A percentile compares a stretch with the other conserved stretches of the same genome.
These are phyloP conservation scores for Penicillium ochrochloron DNA, from an alignment of 495 filamentous ascomycete genomes.

Conservation along the genomic window DNA sequence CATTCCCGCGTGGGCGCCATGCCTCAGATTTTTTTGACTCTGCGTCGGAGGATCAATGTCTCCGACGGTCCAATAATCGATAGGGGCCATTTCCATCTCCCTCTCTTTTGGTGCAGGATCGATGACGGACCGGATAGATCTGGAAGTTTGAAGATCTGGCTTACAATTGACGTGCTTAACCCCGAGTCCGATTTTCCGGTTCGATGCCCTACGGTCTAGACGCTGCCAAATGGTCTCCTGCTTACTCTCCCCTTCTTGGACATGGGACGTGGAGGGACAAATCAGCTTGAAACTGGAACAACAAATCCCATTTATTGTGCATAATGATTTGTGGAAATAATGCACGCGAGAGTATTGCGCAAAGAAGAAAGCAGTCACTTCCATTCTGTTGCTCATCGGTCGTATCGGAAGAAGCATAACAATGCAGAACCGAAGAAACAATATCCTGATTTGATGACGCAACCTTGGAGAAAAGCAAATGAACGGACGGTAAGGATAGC, in stretches of 20 bases:
- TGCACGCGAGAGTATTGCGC: not conserved
- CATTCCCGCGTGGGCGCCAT: slow-evolving; percentile 1
- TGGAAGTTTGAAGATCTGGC: not conserved
- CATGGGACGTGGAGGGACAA: not conserved
- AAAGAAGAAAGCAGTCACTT: not conserved
- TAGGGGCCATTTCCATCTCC: not conserved
- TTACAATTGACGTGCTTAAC: not conserved
- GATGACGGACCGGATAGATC: not conserved
- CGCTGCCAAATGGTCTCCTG: not conserved
- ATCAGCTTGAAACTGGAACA: not conserved
- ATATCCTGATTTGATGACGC: not conserved
- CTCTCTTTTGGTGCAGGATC: not conserved
- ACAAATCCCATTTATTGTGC: not conserved
- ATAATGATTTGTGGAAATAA: not conserved
- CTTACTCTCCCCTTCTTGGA: not conserved
- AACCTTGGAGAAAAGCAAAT: not conserved
- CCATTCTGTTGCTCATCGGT: not conserved
- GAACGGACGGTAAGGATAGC: not conserved
- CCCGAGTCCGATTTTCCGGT: not conserved
- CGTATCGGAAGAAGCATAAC: not conserved
- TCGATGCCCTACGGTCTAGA: not conserved
- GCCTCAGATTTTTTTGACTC: not conserved
- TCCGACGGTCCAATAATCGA: not conserved
- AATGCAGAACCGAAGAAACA: not conserved
- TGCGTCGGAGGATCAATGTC: slow-evolving; percentile 1